A percentile compares a stretch with the other conserved stretches of the same genome.
These are phyloP conservation scores for Eucalyptus polyanthemos DNA, from an alignment of 345 rosid genomes.

Conservation along the genomic window DNA sequence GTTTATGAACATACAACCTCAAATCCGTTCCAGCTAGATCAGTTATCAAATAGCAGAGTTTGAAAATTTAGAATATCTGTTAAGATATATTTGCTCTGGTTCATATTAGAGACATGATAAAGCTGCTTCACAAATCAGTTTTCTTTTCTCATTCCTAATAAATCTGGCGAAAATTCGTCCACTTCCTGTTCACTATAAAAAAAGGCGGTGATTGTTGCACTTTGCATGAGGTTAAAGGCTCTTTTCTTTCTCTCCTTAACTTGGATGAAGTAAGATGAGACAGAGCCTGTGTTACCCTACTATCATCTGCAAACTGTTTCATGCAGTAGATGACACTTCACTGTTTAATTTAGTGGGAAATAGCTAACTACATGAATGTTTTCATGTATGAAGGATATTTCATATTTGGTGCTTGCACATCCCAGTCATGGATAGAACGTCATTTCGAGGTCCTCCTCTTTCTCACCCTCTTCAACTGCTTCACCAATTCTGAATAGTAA, in stretches of 20 bases:
- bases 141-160: not conserved
- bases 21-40: not conserved
- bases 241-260: not conserved
- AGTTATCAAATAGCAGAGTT: not conserved
- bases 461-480: not conserved
- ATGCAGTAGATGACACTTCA: not conserved
- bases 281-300: not conserved
- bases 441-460: conserved; percentile 34
- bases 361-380: not conserved
- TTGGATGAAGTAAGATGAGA: not conserved
- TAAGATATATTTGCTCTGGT: not conserved
- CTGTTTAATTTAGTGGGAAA: not conserved
- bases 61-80: not conserved
- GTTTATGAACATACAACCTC: not conserved
- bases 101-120: not conserved
- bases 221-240: not conserved
- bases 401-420: conserved; percentile 75
- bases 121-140: not conserved
- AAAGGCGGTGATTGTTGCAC: not conserved
- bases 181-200: not conserved
- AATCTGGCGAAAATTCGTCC: not conserved
- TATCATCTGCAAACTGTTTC: not conserved
- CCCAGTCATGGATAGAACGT: conserved; percentile 62
- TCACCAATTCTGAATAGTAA: not conserved
- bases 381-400: conserved; percentile 36